These are phyloP conservation scores for Fomes fomentarius DNA, from an alignment of 1,284 basidiomycete genomes.

Conservation along the genomic window DNA sequence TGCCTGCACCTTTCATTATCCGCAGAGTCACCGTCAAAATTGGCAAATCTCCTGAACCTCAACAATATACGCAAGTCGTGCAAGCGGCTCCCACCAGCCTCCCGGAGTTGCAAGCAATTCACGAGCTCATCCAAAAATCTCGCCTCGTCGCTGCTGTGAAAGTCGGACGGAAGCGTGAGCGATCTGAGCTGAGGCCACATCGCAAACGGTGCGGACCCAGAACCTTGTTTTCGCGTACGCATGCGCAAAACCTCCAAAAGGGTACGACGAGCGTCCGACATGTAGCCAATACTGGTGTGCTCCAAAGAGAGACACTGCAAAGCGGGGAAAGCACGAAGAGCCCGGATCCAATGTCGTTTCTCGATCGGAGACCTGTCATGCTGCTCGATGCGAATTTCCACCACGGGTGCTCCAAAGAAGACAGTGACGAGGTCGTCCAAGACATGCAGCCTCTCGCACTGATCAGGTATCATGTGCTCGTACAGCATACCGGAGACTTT, in stretches of 20 bases:
- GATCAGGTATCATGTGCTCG: background rate
- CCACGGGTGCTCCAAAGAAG: background rate
- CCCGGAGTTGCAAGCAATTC: too few species aligned
- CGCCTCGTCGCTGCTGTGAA: too few species aligned
- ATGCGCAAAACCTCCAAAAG: slow-evolving; percentile 2
- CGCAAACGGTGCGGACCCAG: too few species aligned
- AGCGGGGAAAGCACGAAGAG: background rate
- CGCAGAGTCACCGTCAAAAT: too few species aligned
- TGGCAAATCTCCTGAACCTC: too few species aligned
- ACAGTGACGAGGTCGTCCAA: background rate
- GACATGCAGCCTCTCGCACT: background rate
- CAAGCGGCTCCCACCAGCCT: too few species aligned
- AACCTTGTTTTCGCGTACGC: too few species aligned
- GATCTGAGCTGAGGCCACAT: too few species aligned
- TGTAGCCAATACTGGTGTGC: background rate
- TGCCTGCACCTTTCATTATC: too few species aligned
- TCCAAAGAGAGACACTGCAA: slow-evolving; percentile 2
- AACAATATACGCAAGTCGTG: too few species aligned
- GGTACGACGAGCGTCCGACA: background rate
- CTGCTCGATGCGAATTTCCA: background rate
- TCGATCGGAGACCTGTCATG: background rate
- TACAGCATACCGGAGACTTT: background rate
- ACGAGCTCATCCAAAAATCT: too few species aligned
- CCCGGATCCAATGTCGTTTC: slow-evolving; percentile 1
- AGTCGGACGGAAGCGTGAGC: too few species aligned